Evolutionary conservation across 331 rosid genomes (phyloP).

Genomic region (Quercus phellos): DNA sequence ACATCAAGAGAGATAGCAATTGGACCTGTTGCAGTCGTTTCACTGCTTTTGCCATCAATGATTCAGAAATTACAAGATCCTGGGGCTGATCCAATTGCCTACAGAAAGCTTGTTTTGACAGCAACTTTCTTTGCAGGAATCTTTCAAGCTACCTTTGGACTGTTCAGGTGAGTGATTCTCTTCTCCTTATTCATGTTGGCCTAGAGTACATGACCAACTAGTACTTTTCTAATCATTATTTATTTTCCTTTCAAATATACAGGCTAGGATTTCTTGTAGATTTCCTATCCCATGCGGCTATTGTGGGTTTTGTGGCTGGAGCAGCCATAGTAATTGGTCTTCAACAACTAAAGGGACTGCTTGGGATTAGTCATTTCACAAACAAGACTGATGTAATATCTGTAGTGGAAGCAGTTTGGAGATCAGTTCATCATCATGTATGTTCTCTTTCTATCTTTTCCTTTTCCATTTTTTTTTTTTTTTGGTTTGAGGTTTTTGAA

Average conservation of each 20-base stretch:
- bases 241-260: neutral
- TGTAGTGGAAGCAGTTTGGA: conserved; percentile 53
- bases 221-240: neutral
- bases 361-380: conserved; percentile 52
- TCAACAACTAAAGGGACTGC: conserved; percentile 63
- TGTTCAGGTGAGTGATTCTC: conserved; percentile 38
- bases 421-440: conserved; percentile 48
- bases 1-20: conserved; percentile 67
- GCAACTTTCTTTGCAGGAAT: conserved; percentile 72
- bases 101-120: conserved; percentile 57
- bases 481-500: neutral
- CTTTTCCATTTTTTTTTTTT: neutral
- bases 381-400: conserved; percentile 55
- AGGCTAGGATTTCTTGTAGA: conserved; percentile 75
- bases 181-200: neutral
- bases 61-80: conserved; percentile 50
- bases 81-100: conserved; percentile 42
- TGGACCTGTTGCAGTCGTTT: conserved; percentile 77
- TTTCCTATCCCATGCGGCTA: conserved; percentile 62
- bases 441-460: neutral
- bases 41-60: conserved; percentile 61
- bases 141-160: conserved; percentile 65
- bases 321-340: conserved; percentile 73
- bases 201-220: neutral
- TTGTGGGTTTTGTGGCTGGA: conserved; percentile 64